Percentiles rank a stretch among this genome's conserved stretches.
Conservation (phyloP, 164 flowering plant genomes). For the Warburgia ugandensis region DNA sequence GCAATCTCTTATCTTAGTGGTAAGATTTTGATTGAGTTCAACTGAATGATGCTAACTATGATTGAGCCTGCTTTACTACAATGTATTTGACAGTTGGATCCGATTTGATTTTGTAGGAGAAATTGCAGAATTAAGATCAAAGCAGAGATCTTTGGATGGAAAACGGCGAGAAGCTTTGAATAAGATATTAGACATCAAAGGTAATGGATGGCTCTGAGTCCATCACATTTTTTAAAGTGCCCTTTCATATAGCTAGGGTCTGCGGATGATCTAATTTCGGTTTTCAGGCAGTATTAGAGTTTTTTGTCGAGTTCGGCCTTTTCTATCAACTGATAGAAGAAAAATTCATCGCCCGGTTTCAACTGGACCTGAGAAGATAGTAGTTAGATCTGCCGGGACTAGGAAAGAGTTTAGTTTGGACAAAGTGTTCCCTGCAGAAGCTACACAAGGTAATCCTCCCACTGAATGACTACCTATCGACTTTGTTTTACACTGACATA, state of each 20-base stretch:
- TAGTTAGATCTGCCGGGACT: conserved; percentile 35
- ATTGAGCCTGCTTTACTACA: neutral
- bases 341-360: conserved; percentile 38
- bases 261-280: conserved; percentile 3
- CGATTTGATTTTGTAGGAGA: conserved; percentile 36
- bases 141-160: conserved; percentile 37
- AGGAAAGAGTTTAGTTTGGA: conserved; percentile 61
- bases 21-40: conserved; percentile 7
- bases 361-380: conserved; percentile 38
- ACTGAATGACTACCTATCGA: conserved; percentile 4
- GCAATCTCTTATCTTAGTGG: conserved; percentile 49
- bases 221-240: neutral
- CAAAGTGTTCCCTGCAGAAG: conserved; percentile 52
- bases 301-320: conserved; percentile 69
- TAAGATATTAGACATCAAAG: conserved; percentile 66
- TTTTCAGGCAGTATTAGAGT: conserved; percentile 70
- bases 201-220: conserved; percentile 18
- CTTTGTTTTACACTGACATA: neutral
- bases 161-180: conserved; percentile 56
- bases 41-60: neutral
- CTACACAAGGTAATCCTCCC: conserved; percentile 51
- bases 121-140: conserved; percentile 34
- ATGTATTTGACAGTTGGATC: neutral
- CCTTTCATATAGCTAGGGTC: neutral
- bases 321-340: conserved; percentile 27